These are phyloP conservation scores for Termitomyces sp. DNA, from an alignment of 768 basidiomycete genomes.

Conservation along the genomic window DNA sequence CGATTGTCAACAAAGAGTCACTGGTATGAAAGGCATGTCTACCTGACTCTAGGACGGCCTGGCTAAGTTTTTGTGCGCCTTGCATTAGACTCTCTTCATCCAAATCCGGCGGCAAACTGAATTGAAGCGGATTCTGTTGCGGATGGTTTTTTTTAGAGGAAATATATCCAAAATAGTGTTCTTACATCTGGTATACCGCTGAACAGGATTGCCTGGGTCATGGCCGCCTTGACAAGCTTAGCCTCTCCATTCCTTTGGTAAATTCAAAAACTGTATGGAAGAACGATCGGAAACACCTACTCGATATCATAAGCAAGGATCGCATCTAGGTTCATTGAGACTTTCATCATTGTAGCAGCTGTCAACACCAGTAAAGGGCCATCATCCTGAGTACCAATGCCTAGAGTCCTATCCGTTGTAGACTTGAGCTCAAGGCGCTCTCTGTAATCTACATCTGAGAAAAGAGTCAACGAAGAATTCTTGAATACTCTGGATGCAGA, in stretches of 20 bases:
- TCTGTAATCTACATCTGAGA: conserved; percentile 59
- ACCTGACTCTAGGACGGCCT: conserved; percentile 72
- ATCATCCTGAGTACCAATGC: conserved; percentile 49
- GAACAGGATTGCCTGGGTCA: conserved; percentile 81
- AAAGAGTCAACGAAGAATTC: background rate
- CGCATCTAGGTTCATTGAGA: conserved; percentile 53
- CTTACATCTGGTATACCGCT: conserved; percentile 58
- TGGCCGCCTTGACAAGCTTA: conserved; percentile 67
- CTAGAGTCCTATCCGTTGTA: conserved; percentile 59
- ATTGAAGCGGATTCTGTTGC: conserved; percentile 66
- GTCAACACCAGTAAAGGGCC: conserved; percentile 55
- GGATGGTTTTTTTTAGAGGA: background rate
- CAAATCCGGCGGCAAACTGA: conserved; percentile 75
- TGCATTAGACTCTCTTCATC: conserved; percentile 77
- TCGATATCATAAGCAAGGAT: conserved; percentile 56
- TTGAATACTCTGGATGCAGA: background rate
- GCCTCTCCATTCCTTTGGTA: conserved; percentile 51
- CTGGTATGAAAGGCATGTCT: background rate
- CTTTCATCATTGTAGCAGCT: conserved; percentile 66
- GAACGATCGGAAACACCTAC: conserved; percentile 33
- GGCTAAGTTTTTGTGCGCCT: conserved; percentile 72
- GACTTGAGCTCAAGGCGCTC: conserved; percentile 73
- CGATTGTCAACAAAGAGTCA: conserved; percentile 3
- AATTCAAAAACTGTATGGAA: background rate
- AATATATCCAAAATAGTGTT: background rate